Percentiles rank a stretch among this genome's conserved stretches.
These are phyloP conservation scores for Prunus yedoensis DNA, from an alignment of 331 rosid genomes.

Conservation along the genomic window DNA sequence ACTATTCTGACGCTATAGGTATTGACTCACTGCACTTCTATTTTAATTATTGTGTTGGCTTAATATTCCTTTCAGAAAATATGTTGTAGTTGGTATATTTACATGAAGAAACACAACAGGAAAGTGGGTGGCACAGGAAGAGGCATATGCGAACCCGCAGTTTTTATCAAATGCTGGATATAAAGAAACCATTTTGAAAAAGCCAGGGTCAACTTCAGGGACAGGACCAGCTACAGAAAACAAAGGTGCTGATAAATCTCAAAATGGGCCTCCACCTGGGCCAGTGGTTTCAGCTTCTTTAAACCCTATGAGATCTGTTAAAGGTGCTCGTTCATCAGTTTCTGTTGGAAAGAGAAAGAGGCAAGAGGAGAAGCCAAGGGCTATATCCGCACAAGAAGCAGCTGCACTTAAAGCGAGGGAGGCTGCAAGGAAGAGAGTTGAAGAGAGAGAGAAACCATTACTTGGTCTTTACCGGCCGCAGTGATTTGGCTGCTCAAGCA, in stretches of 20 bases:
- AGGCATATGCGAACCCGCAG: constrained; percentile 82
- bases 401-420: constrained; percentile 95
- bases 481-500: constrained; percentile 29
- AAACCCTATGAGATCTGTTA: constrained; percentile 67
- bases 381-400: constrained; percentile 68
- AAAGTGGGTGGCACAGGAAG: constrained; percentile 93
- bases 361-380: constrained; percentile 57
- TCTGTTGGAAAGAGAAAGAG: constrained; percentile 85
- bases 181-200: constrained; percentile 46
- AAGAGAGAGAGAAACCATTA: constrained; percentile 81
- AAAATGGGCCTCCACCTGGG: constrained; percentile 59
- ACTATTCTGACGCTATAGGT: constrained; percentile 86
- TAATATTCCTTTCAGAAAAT: neutral
- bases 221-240: constrained; percentile 38
- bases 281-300: constrained; percentile 52
- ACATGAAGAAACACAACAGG: constrained; percentile 54
- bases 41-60: neutral
- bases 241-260: constrained; percentile 37
- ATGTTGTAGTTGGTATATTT: constrained; percentile 29
- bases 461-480: constrained; percentile 83
- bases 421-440: constrained; percentile 96
- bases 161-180: constrained; percentile 45
- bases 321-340: constrained; percentile 75
- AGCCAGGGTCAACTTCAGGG: constrained; percentile 37
- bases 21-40: constrained; percentile 14